Evolutionary conservation across 176 grass and related monocot genomes (phyloP).

Genomic region (Carex kokanica): DNA sequence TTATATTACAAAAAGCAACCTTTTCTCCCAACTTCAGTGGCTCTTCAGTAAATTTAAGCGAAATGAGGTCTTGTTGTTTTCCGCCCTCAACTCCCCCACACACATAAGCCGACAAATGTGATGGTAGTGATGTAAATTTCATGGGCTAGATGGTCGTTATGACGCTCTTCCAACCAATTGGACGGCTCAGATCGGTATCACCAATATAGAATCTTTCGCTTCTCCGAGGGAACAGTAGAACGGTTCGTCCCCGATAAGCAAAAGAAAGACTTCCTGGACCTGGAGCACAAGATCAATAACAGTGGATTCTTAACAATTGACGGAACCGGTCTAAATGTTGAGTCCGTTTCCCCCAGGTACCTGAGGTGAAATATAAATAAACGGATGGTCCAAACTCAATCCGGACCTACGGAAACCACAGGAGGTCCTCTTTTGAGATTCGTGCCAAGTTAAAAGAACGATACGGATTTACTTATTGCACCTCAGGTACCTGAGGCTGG

Average conservation of each 20-base stretch:
- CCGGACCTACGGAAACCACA: no score
- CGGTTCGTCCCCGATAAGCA: background rate
- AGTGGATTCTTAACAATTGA: background rate
- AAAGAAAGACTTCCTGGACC: background rate
- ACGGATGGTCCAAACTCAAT: no score
- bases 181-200: slow-evolving; percentile 15
- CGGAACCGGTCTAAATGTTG: no score
- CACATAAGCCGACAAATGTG: slow-evolving; percentile 27
- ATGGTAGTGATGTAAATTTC: slow-evolving; percentile 21
- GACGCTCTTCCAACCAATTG: background rate
- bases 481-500: no score
- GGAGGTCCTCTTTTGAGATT: no score
- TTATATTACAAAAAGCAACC: slow-evolving; percentile 29
- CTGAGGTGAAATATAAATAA: no score
- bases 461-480: no score
- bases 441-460: no score
- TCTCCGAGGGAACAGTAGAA: background rate
- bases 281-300: background rate
- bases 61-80: background rate
- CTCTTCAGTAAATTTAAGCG: slow-evolving; percentile 3
- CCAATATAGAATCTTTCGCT: background rate
- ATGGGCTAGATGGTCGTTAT: background rate
- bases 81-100: background rate
- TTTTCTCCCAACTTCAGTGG: slow-evolving; percentile 28
- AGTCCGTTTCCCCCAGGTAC: no score